phyloP scores from a whole-genome alignment of 192 early-diverging fungal genomes.

The Podila epicladia region DNA sequence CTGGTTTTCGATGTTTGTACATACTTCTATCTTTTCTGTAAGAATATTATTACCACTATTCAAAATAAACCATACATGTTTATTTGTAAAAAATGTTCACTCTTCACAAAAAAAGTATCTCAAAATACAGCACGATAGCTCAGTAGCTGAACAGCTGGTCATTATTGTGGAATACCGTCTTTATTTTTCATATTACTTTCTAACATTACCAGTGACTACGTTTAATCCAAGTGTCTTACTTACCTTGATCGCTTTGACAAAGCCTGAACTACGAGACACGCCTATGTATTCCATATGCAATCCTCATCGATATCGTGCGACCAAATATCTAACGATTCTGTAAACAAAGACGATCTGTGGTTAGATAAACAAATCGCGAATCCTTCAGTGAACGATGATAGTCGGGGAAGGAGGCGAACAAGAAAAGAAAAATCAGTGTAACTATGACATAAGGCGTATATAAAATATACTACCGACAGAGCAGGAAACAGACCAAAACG shows the following conservation, averaged over 20 bases:
- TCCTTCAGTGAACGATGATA: neutral
- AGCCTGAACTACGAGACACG: no score
- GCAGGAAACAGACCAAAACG: slow-evolving; percentile 53
- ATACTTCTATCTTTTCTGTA: neutral
- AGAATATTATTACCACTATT: neutral
- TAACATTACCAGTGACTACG: no score
- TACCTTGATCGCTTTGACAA: no score
- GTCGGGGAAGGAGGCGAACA: neutral
- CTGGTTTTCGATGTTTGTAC: neutral
- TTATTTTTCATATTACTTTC: no score
- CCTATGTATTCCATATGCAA: no score
- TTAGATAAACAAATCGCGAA: neutral
- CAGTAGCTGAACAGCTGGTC: no score
- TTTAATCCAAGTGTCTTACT: neutral
- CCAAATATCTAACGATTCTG: neutral
- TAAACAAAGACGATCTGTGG: neutral
- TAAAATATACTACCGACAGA: slow-evolving; percentile 50
- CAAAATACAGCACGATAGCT: no score
- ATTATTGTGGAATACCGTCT: no score
- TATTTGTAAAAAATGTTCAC: no score
- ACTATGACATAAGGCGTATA: slow-evolving; percentile 56
- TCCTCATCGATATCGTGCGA: no score
- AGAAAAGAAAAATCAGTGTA: slow-evolving; percentile 46
- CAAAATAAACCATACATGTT: no score
- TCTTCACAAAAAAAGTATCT: no score